Evolutionary conservation across 768 basidiomycete species (phyloP), one percentile per base, ranked within the genome.

Genomic region (Thelephora ganbajun): DNA sequence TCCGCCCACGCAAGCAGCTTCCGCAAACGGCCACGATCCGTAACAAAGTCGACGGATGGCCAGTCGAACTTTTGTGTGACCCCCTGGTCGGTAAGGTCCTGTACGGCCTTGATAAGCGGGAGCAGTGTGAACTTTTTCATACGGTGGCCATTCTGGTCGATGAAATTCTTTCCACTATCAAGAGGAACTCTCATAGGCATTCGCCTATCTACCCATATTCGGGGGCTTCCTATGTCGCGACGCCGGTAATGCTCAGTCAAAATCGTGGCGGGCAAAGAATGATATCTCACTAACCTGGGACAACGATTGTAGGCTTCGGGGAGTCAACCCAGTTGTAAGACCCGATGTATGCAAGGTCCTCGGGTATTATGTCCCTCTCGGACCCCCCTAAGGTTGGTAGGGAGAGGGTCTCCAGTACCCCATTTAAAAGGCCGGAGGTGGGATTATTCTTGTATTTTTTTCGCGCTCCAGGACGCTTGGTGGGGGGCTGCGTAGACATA

Each of bases 21-120:
- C 20, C 82, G 70, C 13, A 85, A 62, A 22, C 66, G 67, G 54
- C 83, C 85, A 23, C 84, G 70, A 55, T 84, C 82, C 0, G 80
- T 77, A 50, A 85, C 63, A 36, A 68, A 44, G 39, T 74, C 66
- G 5, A 74, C 57, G 3, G 53, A 35, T 36, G 61, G 57, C 64
- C 69, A 70, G 46, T 66, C 62, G 26, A 67, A 59, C 2, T 48
- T 46, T 1, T 47, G 52, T 35, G 23, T 45, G 9, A 55, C 54
- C 36, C 61, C 58, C 13, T 51, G 53, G 22, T 60, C 59, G 43
- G 52, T 54, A 34, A 59, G 45, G 18, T 62, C 63, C 54, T 80
- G 76, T 19, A 77, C 73, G 2, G 83, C 76, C 19, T 65, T 68
- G 45, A 86, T 65, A 51, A 84, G 64, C 11, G 84, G 80, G 3